phyloP scores from a whole-genome alignment of 1,284 basidiomycete genomes.

The Ustilago trichophora region DNA sequence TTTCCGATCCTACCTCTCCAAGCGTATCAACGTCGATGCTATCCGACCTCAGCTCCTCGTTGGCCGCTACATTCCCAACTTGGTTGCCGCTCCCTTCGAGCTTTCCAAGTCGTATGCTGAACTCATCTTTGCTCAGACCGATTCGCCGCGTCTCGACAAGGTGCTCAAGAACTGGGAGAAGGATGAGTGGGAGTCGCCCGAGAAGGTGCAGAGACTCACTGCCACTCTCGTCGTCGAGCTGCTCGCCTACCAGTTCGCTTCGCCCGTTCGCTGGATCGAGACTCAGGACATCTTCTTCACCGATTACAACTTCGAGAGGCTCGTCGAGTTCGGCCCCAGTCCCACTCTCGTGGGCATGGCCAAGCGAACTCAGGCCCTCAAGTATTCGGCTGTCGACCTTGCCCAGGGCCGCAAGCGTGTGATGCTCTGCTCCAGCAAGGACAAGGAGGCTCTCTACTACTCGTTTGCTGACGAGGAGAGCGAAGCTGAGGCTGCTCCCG shows the following conservation, averaged over 20 bases:
- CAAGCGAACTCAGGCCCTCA: constrained; percentile 89
- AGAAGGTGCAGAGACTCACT: constrained; percentile 88
- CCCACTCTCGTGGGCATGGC: constrained; percentile 98
- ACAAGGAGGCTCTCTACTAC: constrained; percentile 96
- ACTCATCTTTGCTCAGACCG: constrained; percentile 72
- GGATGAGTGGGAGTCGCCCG: constrained; percentile 83
- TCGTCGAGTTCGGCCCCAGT: constrained; percentile 94
- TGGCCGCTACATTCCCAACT: constrained; percentile 86
- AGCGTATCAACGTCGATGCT: constrained; percentile 86
- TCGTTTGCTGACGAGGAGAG: constrained; percentile 87
- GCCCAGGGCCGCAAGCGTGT: constrained; percentile 80
- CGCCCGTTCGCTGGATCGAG: constrained; percentile 91
- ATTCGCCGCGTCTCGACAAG: constrained; percentile 89
- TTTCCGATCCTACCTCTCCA: constrained; percentile 91
- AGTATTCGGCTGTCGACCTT: constrained; percentile 90
- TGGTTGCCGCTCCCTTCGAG: constrained; percentile 93
- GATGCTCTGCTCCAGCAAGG: constrained; percentile 93
- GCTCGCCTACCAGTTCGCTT: constrained; percentile 87
- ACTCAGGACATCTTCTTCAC: constrained; percentile 94
- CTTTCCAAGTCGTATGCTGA: constrained; percentile 90
- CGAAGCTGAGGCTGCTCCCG: constrained; percentile 67
- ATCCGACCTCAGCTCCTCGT: constrained; percentile 80
- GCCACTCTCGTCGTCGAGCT: constrained; percentile 96
- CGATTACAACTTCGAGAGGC: constrained; percentile 85
- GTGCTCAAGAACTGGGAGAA: constrained; percentile 92